Evolutionary conservation across 2,329 filamentous ascomycete genomes (phyloP), one percentile per base, ranked within the genome.

Genomic region (Exophiala sp.): DNA sequence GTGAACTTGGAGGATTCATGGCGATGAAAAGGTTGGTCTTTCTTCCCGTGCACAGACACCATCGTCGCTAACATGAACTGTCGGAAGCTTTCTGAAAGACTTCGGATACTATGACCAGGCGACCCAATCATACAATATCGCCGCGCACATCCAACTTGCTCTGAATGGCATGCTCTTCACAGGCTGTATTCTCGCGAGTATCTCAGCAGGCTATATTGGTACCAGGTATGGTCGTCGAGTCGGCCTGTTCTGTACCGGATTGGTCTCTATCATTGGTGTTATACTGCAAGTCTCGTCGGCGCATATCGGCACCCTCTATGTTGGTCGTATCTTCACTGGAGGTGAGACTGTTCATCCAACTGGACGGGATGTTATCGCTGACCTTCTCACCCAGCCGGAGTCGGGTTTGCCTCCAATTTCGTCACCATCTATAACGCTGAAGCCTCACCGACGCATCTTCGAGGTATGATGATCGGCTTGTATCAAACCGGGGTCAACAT

Each of bases 401-500:
- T 40, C 22, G 37, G 37, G 22, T 40, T 40, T 22, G 18, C 37
- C 13, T 18, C 37, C 16, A 21, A 40, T 11, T 40, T 40, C 37
- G 18, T 18, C 24, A 5, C 24, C 6, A 27, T 10, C 40, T 24
- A 24, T 14, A 27, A n/a, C 30, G 30, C 30, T 16, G 75, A 79
- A 56, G 70, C 68, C 2, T 65, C 73, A 1, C 73, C 73, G 1
- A 67, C 71, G 0, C 72, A 75, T 55, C 64, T 74, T 23, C 67
- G 75, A 9, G 73, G 72, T 30, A 65, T 77, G 2, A 71, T 72
- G 62, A 71, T 73, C 1, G 69, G 70, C 0, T 57, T 78, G 10
- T 76, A 76, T 52, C 70, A 70, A 0, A 71, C 73, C 52, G 76
- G 71, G 66, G 72, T 76, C 10, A 74, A 71, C 47, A 66, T 76